phyloP scores from a whole-genome alignment of 2,329 filamentous ascomycete species.

The Raffaelea albimanens region DNA sequence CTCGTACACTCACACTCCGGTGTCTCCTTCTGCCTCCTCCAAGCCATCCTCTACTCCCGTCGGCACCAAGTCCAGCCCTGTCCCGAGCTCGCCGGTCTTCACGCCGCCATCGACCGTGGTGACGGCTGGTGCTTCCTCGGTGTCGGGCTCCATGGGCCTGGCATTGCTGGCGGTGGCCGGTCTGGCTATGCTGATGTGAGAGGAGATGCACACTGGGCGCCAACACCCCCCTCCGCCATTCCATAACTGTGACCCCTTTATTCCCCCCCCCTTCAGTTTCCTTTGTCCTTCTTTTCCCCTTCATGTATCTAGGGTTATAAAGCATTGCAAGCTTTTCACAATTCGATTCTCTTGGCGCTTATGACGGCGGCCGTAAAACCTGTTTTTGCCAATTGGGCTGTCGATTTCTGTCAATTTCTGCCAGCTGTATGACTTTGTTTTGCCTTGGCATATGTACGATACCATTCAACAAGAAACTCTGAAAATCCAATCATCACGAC shows the following conservation, averaged over 20 bases:
- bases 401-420: too few species aligned
- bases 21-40: not conserved
- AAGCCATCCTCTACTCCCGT: not conserved
- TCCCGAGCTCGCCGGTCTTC: not conserved
- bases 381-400: too few species aligned
- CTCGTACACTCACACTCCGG: not conserved
- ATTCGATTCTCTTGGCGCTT: too few species aligned
- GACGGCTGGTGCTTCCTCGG: constrained; percentile 10
- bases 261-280: not conserved
- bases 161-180: constrained; percentile 5
- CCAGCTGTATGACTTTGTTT: too few species aligned
- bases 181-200: constrained; percentile 10
- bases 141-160: constrained; percentile 8
- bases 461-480: too few species aligned
- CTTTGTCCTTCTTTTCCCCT: not conserved
- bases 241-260: not conserved
- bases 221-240: not conserved
- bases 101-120: constrained; percentile 2
- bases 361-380: too few species aligned
- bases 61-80: not conserved
- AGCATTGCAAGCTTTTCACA: too few species aligned
- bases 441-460: too few species aligned
- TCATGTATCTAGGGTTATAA: not conserved
- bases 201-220: not conserved
- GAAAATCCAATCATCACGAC: too few species aligned